A percentile compares a stretch with the other conserved stretches of the same genome.
Evolutionary conservation across 2,329 filamentous ascomycete genomes (phyloP).

Genomic region (Neopestalotiopsis sp.): DNA sequence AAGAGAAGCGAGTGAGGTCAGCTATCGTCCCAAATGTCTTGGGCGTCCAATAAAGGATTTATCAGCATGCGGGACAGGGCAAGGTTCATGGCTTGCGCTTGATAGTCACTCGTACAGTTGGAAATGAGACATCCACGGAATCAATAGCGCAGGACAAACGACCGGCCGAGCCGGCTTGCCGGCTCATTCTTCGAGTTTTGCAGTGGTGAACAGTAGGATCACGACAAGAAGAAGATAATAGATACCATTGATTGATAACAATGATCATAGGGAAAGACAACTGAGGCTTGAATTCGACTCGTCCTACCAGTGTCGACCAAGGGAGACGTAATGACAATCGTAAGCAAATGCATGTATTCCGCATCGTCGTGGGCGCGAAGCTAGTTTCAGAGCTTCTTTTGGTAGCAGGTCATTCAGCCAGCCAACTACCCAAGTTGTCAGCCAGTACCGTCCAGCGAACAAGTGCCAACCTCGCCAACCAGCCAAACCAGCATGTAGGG

Average conservation of each 20-base stretch:
- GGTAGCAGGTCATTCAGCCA: not conserved
- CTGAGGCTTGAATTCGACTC: not conserved
- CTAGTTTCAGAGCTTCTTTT: slow-evolving; percentile 3
- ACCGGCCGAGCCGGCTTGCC: not conserved
- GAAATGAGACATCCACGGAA: not conserved
- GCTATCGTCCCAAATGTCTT: too few species aligned
- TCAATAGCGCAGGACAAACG: not conserved
- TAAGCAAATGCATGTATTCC: not conserved
- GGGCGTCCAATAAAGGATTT: too few species aligned
- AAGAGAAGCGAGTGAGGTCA: too few species aligned
- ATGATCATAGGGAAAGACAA: too few species aligned
- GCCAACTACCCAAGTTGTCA: not conserved
- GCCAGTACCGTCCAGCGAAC: not conserved
- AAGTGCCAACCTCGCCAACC: not conserved
- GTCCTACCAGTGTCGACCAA: not conserved
- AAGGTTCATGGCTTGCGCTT: not conserved
- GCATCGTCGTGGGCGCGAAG: not conserved
- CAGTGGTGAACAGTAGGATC: not conserved
- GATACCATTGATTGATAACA: too few species aligned
- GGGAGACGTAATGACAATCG: not conserved
- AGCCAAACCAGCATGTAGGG: not conserved
- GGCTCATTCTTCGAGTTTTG: too few species aligned
- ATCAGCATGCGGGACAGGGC: too few species aligned
- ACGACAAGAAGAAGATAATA: not conserved
- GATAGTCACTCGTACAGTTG: not conserved